A percentile compares a stretch with the other conserved stretches of the same genome.
Evolutionary conservation across 176 grass and related monocot species (phyloP).

Genomic region (Bolboschoenus planiculmis): DNA sequence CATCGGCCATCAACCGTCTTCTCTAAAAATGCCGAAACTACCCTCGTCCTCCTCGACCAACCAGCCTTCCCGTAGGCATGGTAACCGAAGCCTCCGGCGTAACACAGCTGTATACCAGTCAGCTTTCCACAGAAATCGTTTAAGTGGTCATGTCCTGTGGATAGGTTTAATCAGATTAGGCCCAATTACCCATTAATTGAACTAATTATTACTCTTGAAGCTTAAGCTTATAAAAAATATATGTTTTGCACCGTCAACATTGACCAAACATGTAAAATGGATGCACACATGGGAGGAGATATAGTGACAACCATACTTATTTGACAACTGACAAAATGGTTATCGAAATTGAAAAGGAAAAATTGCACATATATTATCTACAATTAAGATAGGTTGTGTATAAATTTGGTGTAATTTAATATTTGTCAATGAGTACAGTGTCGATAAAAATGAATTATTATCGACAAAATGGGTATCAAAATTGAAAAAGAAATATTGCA

Average conservation of each 20-base stretch:
- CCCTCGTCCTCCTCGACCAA: conserved; percentile 85
- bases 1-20: conserved; percentile 48
- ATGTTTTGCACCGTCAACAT: background rate
- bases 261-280: background rate
- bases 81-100: conserved; percentile 89
- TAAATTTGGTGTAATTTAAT: no score
- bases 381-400: no score
- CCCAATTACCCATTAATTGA: background rate
- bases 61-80: conserved; percentile 87
- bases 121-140: conserved; percentile 89
- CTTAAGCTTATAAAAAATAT: background rate
- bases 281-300: background rate
- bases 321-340: no score
- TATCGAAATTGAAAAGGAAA: no score
- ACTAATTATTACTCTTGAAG: background rate
- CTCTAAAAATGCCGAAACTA: conserved; percentile 65
- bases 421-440: no score
- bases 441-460: no score
- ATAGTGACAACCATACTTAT: no score
- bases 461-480: no score
- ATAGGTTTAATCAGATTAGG: background rate
- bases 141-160: conserved; percentile 65
- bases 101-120: conserved; percentile 67
- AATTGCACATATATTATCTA: no score
- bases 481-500: no score